Evolutionary conservation across 306 rosid species (phyloP).

Genomic region (Amphicarpaea edgeworthii): DNA sequence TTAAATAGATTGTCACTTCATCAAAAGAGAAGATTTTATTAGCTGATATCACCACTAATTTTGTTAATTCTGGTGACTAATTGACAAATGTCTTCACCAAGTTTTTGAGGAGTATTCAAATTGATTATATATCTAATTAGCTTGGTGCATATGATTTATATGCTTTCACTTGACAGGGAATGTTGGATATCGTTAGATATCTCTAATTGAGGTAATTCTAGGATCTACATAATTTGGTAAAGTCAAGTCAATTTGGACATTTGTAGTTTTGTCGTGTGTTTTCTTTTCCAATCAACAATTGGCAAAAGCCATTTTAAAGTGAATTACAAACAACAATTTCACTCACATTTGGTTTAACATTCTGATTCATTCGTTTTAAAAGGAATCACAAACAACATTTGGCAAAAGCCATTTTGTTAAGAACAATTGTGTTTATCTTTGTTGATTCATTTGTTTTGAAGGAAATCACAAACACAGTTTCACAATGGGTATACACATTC

Average conservation of each 20-base stretch:
- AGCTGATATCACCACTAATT: not conserved
- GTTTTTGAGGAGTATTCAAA: not conserved
- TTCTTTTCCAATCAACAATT: not conserved
- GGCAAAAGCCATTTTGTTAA: too few species aligned
- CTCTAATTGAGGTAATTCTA: not conserved
- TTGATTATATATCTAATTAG: too few species aligned
- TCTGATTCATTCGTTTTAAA: too few species aligned
- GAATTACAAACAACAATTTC: slow-evolving; percentile 14
- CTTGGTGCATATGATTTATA: not conserved
- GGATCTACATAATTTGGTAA: not conserved
- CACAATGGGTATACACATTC: not conserved
- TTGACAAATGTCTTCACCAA: not conserved
- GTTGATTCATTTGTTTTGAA: too few species aligned
- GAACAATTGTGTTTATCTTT: too few species aligned
- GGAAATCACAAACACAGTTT: too few species aligned
- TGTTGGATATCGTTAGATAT: not conserved
- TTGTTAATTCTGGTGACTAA: not conserved
- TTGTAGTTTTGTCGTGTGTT: not conserved
- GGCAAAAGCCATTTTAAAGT: slow-evolving; percentile 19
- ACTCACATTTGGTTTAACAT: slow-evolving; percentile 1
- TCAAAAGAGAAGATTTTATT: not conserved
- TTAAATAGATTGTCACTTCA: not conserved
- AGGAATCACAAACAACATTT: too few species aligned
- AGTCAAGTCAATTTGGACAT: not conserved
- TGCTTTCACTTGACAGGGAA: not conserved